Base-by-base conservation (phyloP, 805 yeast genomes). In the Pichia thaimueangensis region DNA sequence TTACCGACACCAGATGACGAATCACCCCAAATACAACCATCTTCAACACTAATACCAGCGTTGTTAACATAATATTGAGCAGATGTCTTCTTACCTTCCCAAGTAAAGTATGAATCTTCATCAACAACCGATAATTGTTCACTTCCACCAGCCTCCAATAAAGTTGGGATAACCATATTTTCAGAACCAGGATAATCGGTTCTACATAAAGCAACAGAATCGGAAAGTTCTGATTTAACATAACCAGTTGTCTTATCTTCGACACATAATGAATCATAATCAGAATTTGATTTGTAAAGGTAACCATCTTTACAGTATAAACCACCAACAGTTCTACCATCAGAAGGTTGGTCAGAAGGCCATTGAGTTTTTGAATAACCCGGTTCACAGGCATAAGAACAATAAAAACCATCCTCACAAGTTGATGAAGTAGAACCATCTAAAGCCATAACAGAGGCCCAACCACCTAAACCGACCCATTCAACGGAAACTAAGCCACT, bases 171-270 rank as follows among this genome's bases (percentile, higher is more conserved):
- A 56, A 73, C 80, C 88, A 81, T 81, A 67, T 80, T 81, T 69
- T 81, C 88, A 41, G 87, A 76, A 66, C 88, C 88, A 56, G 88
- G 88, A 67, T 81, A 81, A 63, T 81, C 88, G 48, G 88, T 81
- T 71, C 86, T 75, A 65, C 88, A 81, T 47, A 81, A 69, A 35
- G 86, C 80, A 49, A 82, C 80, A 35, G 68, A 66, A 46, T 75
- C 59, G 49, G 56, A 56, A 43, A 78, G 60, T 49, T 78, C 62
- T 47, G 77, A 72, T 34, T 65, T 70, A 45, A 78, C 82, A 40
- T 57, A 53, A 40, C 86, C 84, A 39, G 73, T 59, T 45, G 76
- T 60, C 33, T 59, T 62, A 51, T 82, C 87, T 80, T 82, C 75
- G 60, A 70, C 76, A 72, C 88, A 82, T 56, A 82, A 68, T 65